Evolutionary conservation across 208 protist species (phyloP), one percentile per base, ranked within the genome.

Genomic region (Blastocrithidia nonstop): DNA sequence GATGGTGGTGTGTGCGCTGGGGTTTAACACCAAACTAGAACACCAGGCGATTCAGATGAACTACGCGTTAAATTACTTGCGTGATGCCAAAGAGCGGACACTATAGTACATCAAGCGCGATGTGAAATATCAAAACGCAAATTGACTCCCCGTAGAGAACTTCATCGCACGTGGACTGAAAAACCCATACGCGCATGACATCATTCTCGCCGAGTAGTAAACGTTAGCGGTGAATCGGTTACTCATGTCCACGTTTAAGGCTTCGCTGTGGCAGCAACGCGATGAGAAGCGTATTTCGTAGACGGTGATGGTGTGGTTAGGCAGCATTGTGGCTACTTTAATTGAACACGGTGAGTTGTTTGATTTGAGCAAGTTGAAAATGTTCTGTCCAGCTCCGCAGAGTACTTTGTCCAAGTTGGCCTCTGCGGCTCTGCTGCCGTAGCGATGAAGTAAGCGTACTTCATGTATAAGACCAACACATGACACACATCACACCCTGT

Each of bases 231-330:
- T 88, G 15, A 84, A 83, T 53, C 58, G 69, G 13, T 63, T 88
- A 31, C 35, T 82, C 29, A 88, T 88, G 78, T 61, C 58, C 11
- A 71, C 70, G 20, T 81, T 84, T 51, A 83, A 79, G 41, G 47
- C 69, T 3, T 61, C 54, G 31, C 25, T 88, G 26, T 88, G 72
- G 73, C 63, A 71, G 22, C 78, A 84, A 51, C 53, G 73, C 5
- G 73, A 88, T 45, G 61, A 79, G 47, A 52, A 68, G 42, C 45
- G 76, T 26, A 68, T 81, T 40, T 71, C 72, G 7, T 72, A 88
- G 55, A 83, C 78, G 9, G 69, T 80, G 39, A 53, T 71, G 17
- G 45, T 73, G 29, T 50, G 62, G 37, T 39, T 87, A 15, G 38
- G 53, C 9, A 38, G 33, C 4, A 43, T 58, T 26, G 24, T 78